Evolutionary conservation across 768 basidiomycete species (phyloP).

Genomic region (Clitopilus hobsonii): DNA sequence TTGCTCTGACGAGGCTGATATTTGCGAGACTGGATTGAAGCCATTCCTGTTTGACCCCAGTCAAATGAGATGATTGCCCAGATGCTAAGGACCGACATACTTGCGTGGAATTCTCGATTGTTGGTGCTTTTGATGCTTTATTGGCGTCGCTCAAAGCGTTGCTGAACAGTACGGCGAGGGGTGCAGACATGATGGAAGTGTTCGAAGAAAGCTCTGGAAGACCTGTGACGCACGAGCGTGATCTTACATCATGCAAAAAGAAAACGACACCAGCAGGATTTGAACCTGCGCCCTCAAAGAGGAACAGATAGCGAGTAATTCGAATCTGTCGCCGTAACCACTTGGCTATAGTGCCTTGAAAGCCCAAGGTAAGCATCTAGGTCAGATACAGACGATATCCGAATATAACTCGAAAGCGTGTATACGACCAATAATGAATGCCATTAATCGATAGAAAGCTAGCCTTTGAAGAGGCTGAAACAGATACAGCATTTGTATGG

Average conservation of each 20-base stretch:
- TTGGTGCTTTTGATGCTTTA: conserved; percentile 32
- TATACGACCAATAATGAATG: too few species aligned
- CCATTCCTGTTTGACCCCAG: conserved; percentile 44
- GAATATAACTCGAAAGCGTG: too few species aligned
- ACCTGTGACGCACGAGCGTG: not conserved
- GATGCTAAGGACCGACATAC: conserved; percentile 14
- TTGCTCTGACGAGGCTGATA: conserved; percentile 46
- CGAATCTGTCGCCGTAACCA: conserved; percentile 78
- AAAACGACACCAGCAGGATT: conserved; percentile 17
- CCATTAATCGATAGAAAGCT: too few species aligned
- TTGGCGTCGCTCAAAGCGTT: conserved; percentile 31
- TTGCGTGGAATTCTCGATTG: conserved; percentile 39
- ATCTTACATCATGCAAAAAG: not conserved
- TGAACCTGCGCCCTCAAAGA: conserved; percentile 19
- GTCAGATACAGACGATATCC: too few species aligned
- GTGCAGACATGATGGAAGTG: conserved; percentile 16
- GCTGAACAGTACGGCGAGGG: conserved; percentile 34
- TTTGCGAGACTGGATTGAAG: conserved; percentile 51
- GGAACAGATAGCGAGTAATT: conserved; percentile 25
- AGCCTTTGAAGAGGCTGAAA: too few species aligned
- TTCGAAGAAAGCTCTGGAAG: not conserved
- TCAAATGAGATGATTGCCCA: not conserved
- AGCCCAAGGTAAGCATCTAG: not conserved
- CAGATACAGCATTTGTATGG: not conserved
- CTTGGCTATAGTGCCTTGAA: conserved; percentile 56